Evolutionary conservation across 495 filamentous ascomycete species (phyloP), one percentile per base, ranked within the genome.

Genomic region (Parachaetomium inaequale): DNA sequence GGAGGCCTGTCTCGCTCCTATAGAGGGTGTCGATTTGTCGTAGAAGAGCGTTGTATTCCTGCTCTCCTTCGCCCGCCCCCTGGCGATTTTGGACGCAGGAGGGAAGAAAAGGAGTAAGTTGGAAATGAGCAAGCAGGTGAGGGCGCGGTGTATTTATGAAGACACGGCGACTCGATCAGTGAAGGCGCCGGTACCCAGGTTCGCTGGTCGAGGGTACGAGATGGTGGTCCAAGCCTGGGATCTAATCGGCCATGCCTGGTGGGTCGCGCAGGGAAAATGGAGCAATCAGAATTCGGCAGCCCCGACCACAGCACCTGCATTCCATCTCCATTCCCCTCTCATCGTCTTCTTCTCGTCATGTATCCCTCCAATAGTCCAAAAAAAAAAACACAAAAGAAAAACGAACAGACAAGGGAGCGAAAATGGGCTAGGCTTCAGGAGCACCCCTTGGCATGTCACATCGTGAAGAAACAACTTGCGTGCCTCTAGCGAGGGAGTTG

Each of bases 1-100:
- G 76, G 12, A 72, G 67, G 49, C 85, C 80, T 4, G 75, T 74
- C 40, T 81, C 77, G 45, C 80, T 76, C n/a, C 64, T 67, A 58
- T 85, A 88, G 19, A 75, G 72, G 7, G 66, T 56, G 0, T 69
- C 55, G 1, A 76, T 55, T 26, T 70, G 53, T n/a, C 77, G 73
- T 40, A 78, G 70, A 31, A 66, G 58, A 26, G 45, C 55, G 40
- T 69, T 47, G 38, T 38, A 42, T 15, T 31, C 15, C 4, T 42
- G 51, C 7, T 32, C 42, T 11, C 4, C 32, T 11, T n/a, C n/a
- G n/a, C n/a, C n/a, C n/a, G n/a, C n/a, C n/a, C n/a, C n/a, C n/a
- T n/a, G n/a, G n/a, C n/a, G n/a, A n/a, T n/a, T n/a, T 15, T 15
- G 42, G 42, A 8, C n/a, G 42, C 19, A 45, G 42, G 42, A 19